These are phyloP conservation scores for Coniella vitis DNA, from an alignment of 2,329 filamentous ascomycete genomes.

Conservation along the genomic window DNA sequence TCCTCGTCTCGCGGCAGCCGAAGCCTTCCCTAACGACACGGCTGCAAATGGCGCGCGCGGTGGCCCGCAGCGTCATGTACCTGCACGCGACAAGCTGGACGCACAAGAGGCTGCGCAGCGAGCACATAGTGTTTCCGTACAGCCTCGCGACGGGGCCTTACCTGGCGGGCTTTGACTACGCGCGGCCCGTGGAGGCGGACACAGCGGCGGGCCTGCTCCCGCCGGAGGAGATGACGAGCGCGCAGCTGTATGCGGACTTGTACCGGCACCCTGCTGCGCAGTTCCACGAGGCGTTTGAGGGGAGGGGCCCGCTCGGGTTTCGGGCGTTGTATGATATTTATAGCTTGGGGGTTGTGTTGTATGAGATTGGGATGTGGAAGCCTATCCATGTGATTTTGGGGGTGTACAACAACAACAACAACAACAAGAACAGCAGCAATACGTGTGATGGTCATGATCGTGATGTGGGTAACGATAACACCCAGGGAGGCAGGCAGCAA, in stretches of 20 bases:
- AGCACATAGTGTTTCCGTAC: constrained; percentile 42
- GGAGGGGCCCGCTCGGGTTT: constrained; percentile 26
- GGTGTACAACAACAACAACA: no score
- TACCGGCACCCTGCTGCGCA: constrained; percentile 35
- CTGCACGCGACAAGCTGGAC: constrained; percentile 47
- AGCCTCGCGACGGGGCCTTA: constrained; percentile 29
- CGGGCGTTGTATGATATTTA: constrained; percentile 37
- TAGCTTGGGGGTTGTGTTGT: constrained; percentile 38
- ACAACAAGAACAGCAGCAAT: no score
- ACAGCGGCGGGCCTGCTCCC: constrained; percentile 28
- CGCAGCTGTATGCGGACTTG: constrained; percentile 31
- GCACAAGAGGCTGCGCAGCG: constrained; percentile 44
- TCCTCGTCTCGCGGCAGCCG: neutral
- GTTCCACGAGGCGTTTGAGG: constrained; percentile 10
- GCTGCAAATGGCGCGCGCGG: constrained; percentile 1
- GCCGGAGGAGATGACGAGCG: constrained; percentile 26
- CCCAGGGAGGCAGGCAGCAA: no score
- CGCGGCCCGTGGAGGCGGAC: constrained; percentile 27
- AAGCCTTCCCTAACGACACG: constrained; percentile 6
- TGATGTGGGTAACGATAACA: no score
- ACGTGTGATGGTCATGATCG: neutral
- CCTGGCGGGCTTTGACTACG: constrained; percentile 44
- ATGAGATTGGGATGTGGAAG: constrained; percentile 45
- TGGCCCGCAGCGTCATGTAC: constrained; percentile 20
- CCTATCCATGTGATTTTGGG: constrained; percentile 33